Evolutionary conservation across 768 basidiomycete genomes (phyloP), one percentile per base, ranked within the genome.

Genomic region (Suillus discolor): DNA sequence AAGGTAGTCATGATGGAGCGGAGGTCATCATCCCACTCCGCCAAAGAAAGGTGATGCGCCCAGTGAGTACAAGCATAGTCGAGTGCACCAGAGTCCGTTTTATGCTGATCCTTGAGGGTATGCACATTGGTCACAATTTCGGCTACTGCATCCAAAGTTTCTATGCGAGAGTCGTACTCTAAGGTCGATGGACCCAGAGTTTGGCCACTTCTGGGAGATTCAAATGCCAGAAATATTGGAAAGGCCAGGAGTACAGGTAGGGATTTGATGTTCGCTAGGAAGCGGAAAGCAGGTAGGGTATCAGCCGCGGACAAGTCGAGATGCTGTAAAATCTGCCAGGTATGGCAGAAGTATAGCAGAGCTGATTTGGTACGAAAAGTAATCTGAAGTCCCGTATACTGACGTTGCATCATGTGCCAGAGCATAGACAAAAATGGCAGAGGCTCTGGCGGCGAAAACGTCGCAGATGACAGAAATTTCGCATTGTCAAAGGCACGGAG

Each of bases 171-270:
- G 6, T 41, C 11, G 18, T 39, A 0, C 23, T 41, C 5, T 9
- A 18, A 0, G 2, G 9, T 41, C 1, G 39, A 60, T 13, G 39
- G 6, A 3, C 39, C 5, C 39, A 12, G 25, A 7, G 18, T 28
- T 28, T 28, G 11, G 6, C 18, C 25, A 28, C 2, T 28, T 42
- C 23, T 16, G 4, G 16, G 3, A 4, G 25, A 28, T 42, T 60
- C 57, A 20, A 60, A 60, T 13, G 57, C 25, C 5, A 60, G 39
- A 60, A 60, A 60, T 42, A 60, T 42, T 20, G 57, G 57, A 12
- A 60, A 60, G 2, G 57, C 39, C 9, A 60, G 3, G 15, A 60
- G 57, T 42, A 20, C 25, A 42, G 57, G 57, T 1, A 60, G 23
- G 1, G 39, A 60, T 28, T 1, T 11, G 2, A 60, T 6, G 6